A percentile compares a stretch with the other conserved stretches of the same genome.
Evolutionary conservation across 2,329 filamentous ascomycete species (phyloP).

Genomic region (Pyricularia sp.): DNA sequence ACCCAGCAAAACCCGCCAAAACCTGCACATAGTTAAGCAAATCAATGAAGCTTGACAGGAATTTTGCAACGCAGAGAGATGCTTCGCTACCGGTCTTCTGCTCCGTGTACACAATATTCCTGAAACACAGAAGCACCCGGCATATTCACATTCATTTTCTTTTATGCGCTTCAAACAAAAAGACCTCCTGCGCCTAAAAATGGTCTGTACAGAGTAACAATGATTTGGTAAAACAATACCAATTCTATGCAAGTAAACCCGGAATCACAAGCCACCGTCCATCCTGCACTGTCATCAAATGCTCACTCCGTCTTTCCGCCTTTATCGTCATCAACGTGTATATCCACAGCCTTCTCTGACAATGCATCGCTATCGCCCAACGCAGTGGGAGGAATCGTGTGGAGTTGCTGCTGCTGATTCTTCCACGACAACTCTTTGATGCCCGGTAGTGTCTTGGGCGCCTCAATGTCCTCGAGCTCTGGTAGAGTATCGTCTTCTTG

Average conservation of each 20-base stretch:
- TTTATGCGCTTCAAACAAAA: neutral
- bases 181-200: neutral
- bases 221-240: constrained; percentile 10
- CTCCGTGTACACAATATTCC: neutral
- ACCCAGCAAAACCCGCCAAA: too few species aligned
- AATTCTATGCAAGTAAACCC: constrained; percentile 2
- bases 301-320: constrained; percentile 6
- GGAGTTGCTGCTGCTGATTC: constrained; percentile 19
- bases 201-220: neutral
- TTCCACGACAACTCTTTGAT: constrained; percentile 26
- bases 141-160: neutral
- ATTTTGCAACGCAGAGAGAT: neutral
- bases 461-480: constrained; percentile 13
- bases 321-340: constrained; percentile 35
- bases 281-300: neutral
- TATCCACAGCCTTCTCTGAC: constrained; percentile 39
- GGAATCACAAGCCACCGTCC: neutral
- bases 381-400: constrained; percentile 24
- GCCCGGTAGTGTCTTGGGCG: constrained; percentile 15
- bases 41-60: neutral
- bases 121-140: neutral
- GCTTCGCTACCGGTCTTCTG: neutral
- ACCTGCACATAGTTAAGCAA: neutral
- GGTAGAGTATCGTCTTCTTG: constrained; percentile 10
- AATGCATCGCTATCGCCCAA: constrained; percentile 25